Percentiles rank a stretch among this genome's conserved stretches.
phyloP scores from a whole-genome alignment of 83 land plant species.

The Isoetes engelmannii region DNA sequence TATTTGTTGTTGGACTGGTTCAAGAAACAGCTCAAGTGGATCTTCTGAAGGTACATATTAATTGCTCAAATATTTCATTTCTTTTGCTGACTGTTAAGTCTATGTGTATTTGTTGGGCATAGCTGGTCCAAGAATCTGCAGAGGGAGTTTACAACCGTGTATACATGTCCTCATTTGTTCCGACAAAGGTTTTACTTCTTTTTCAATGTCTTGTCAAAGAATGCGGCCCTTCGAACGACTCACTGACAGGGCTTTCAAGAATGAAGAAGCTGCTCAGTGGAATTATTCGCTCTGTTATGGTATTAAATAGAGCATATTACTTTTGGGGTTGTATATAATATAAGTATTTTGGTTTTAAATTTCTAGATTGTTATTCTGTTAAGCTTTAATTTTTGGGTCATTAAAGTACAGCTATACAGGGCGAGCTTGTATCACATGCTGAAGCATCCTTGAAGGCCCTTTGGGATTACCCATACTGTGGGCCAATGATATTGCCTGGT shows the following conservation, averaged over 20 bases:
- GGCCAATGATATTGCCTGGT: conserved; percentile 34
- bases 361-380: no score
- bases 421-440: conserved; percentile 56
- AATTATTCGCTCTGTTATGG: no score
- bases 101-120: conserved; percentile 13
- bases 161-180: conserved; percentile 17
- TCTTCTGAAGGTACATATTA: conserved; percentile 26
- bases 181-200: conserved; percentile 50
- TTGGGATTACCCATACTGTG: conserved; percentile 32
- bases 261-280: no score
- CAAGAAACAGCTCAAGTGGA: conserved; percentile 29
- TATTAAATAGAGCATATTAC: no score
- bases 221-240: conserved; percentile 5
- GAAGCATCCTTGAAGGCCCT: conserved; percentile 42
- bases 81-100: neutral
- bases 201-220: conserved; percentile 35
- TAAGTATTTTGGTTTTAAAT: no score
- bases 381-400: neutral
- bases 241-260: no score
- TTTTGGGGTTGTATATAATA: no score
- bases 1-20: conserved; percentile 48
- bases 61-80: neutral
- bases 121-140: conserved; percentile 46
- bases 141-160: conserved; percentile 28
- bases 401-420: conserved; percentile 35